Base-by-base conservation (phyloP, 2,329 filamentous ascomycete genomes). In the Paradendryphiella salina region DNA sequence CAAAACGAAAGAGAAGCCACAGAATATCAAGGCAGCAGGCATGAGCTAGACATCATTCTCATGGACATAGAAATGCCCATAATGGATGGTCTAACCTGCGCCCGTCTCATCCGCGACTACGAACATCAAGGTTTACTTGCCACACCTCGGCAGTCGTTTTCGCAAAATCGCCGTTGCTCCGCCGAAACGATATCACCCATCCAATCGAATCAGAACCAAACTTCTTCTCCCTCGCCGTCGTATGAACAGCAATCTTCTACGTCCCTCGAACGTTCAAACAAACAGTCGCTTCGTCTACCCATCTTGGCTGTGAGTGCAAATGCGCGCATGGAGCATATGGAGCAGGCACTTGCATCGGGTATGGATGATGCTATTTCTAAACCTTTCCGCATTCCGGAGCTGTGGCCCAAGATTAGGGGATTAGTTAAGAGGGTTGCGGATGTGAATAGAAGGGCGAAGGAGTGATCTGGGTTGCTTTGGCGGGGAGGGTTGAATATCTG, bases 41-140 rank as follows among this genome's bases (percentile, higher is more conserved):
- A 57, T 23, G 45, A 54, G 10, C 34, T 66, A 21, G 63, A 67
- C 32, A 59, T 71, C 13, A 53, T 71, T 5, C 48, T 71, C 11
- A 67, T 70, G 63, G 67, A 70, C n/a, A 63, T 69, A 8, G 63
- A 70, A 31, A 72, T 72, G 69, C 69, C 69, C 1, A 43, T 70
- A 18, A 71, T 70, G 69, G 66, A 71, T 28, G 66, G 68, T 1
- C 54, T 72, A 1, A 64, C 65, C 1, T 70, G 67, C n/a, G 60
- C 65, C 4, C 52, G 54, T 3, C 43, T 46, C 6, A 72, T 72
- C 28, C 62, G 68, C 2, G 54, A 65, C 11, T 67, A 64, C 31
- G 64, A 70, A 52, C 46, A 52, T 1, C 51, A 61, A 36, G 63
- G 63, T 14, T 17, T 66, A 0, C 55, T 67, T 9, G 46, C 46